Conservation (phyloP, 2,329 filamentous ascomycete genomes). For the Neurospora sp. region DNA sequence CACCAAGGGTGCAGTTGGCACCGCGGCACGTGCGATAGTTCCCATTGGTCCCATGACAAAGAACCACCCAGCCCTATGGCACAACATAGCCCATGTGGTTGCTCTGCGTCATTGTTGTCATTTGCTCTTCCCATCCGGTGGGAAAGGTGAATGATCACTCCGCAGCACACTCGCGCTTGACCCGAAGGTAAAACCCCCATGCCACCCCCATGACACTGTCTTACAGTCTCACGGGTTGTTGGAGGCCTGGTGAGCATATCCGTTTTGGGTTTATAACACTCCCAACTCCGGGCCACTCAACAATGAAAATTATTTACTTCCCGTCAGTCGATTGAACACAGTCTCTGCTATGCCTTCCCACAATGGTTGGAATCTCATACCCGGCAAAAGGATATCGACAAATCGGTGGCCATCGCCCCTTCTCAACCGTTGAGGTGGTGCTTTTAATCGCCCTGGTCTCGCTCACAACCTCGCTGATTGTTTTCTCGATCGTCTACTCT, state of each 20-base stretch:
- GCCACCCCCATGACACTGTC: background rate
- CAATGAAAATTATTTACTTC: background rate
- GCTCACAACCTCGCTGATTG: background rate
- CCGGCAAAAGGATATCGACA: background rate
- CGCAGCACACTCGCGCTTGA: background rate
- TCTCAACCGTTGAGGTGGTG: background rate
- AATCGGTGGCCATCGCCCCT: background rate
- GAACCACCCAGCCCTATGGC: background rate
- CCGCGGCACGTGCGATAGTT: background rate
- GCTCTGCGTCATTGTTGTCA: background rate
- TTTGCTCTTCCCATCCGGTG: background rate
- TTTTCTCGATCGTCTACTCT: background rate
- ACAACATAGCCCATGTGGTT: background rate
- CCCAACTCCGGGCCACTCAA: background rate
- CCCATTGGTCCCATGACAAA: background rate
- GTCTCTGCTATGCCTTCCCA: background rate
- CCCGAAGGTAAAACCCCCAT: background rate
- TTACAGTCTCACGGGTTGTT: background rate
- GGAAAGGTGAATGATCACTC: background rate
- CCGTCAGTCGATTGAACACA: background rate
- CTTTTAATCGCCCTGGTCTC: background rate
- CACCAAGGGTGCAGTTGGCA: background rate
- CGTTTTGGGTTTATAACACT: background rate
- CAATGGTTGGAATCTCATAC: background rate
- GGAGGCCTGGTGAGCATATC: background rate